Evolutionary conservation across 352 stramenopile genomes (phyloP).

Genomic region (Aphanomyces euteiches): DNA sequence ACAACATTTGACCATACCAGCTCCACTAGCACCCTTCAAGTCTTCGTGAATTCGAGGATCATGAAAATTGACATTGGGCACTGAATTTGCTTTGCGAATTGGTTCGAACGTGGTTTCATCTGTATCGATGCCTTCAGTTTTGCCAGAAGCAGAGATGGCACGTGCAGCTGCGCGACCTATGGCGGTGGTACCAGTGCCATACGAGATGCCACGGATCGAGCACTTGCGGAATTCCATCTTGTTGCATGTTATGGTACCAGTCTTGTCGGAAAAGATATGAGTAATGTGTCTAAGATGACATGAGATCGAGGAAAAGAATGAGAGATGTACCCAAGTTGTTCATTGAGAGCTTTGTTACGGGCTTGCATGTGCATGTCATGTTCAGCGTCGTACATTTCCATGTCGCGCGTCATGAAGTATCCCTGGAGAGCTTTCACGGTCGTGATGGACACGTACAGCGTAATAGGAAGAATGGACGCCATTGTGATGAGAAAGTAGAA

Average conservation of each 20-base stretch:
- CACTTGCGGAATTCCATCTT: constrained; percentile 90
- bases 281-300: constrained; percentile 69
- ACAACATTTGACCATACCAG: constrained; percentile 37
- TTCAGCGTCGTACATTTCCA: constrained; percentile 83
- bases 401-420: constrained; percentile 72
- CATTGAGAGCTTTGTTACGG: constrained; percentile 83
- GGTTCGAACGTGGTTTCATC: not conserved
- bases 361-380: constrained; percentile 68
- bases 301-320: too few relatives aligned
- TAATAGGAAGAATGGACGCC: constrained; percentile 82
- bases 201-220: constrained; percentile 70
- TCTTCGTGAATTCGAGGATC: constrained; percentile 40
- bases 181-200: constrained; percentile 79
- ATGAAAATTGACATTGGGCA: not conserved
- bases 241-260: constrained; percentile 83
- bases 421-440: constrained; percentile 87
- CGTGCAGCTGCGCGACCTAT: constrained; percentile 59
- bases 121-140: constrained; percentile 32
- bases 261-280: constrained; percentile 97
- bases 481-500: constrained; percentile 84
- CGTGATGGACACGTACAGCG: constrained; percentile 86
- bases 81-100: not conserved
- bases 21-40: constrained; percentile 38
- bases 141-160: not conserved
- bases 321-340: constrained; percentile 57